A percentile compares a stretch with the other conserved stretches of the same genome.
Evolutionary conservation across 768 basidiomycete genomes (phyloP).

Genomic region (Collybiopsis confluens): DNA sequence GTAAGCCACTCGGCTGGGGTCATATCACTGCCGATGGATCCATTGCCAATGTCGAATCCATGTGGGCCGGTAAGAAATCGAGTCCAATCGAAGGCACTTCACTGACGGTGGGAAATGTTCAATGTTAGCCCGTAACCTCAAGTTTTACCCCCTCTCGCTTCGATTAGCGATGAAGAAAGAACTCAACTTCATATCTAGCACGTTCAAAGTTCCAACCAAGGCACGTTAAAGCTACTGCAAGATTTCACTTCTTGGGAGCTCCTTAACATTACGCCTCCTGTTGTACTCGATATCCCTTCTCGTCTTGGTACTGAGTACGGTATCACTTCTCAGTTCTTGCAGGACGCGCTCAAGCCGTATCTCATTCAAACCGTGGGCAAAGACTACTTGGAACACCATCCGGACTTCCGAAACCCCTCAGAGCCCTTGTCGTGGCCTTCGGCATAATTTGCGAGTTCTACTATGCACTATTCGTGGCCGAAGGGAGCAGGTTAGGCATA

Average conservation of each 20-base stretch:
- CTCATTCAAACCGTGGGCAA: conserved; percentile 33
- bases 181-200: conserved; percentile 25
- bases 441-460: conserved; percentile 19
- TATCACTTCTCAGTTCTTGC: conserved; percentile 28
- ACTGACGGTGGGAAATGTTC: not conserved
- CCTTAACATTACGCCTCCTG: conserved; percentile 31
- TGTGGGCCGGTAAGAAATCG: conserved; percentile 27
- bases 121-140: conserved; percentile 38
- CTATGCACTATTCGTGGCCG: conserved; percentile 40
- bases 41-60: conserved; percentile 43
- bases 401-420: conserved; percentile 11
- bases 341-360: conserved; percentile 24
- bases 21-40: conserved; percentile 41
- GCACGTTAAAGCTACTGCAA: no score
- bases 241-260: conserved; percentile 35
- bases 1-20: conserved; percentile 32
- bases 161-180: conserved; percentile 24
- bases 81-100: conserved; percentile 2
- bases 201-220: no score
- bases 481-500: conserved; percentile 43
- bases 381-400: conserved; percentile 21
- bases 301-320: conserved; percentile 28
- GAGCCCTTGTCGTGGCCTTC: no score
- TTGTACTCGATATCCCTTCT: conserved; percentile 29
- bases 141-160: conserved; percentile 41